Base-by-base conservation (phyloP, 73 alveolate species). In the Tetrahymena elliotti region DNA sequence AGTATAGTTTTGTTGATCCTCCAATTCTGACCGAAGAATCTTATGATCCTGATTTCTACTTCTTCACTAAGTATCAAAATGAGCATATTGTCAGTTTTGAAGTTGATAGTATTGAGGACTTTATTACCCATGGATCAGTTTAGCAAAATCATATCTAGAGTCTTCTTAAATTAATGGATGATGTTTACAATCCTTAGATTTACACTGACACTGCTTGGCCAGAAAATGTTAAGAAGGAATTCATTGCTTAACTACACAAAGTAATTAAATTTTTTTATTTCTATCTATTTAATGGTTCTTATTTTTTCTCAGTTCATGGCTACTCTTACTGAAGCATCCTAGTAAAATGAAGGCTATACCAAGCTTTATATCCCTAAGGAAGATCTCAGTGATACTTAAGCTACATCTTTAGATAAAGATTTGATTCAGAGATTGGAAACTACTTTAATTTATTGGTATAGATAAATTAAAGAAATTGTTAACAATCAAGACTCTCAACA, bases 381-480 rank as follows among this genome's bases (percentile, higher is more conserved):
- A 96, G 99, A 99, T 93, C 98, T 99, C 84, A 94, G 98, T 33
- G 99, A 98, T 93, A 98, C 98, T 13, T 98, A 98, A 22, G 99
- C 98, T 40, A 99, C 99, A 1, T 98, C 99, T 20, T 98, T 98
- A 95, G 99, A 99, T 95, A 99, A 99, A 95, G 99, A 99, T 93
- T 96, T 99, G 82, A 98, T 98, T 8, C 97, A 99, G 52, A 98
- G 99, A 96, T 98, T 99, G 40, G 99, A 99, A 94, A 97, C 99
- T 27, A 98, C 99, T 31, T 98, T 99, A 93, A 98, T 99, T 38
- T 98, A 97, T 95, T 99, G 99, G 99, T 98, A 99, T 16, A 98
- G 99, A 96, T 98, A 99, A 95, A 99, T 99, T 92, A 98, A 99
- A 93, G 99, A 98, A n/a, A 98, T 99, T 34, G 98, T 98, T 27